A percentile compares a stretch with the other conserved stretches of the same genome.
These are phyloP conservation scores for Dictyostelium intermedium DNA, from an alignment of 78 protist species.

Conservation along the genomic window DNA sequence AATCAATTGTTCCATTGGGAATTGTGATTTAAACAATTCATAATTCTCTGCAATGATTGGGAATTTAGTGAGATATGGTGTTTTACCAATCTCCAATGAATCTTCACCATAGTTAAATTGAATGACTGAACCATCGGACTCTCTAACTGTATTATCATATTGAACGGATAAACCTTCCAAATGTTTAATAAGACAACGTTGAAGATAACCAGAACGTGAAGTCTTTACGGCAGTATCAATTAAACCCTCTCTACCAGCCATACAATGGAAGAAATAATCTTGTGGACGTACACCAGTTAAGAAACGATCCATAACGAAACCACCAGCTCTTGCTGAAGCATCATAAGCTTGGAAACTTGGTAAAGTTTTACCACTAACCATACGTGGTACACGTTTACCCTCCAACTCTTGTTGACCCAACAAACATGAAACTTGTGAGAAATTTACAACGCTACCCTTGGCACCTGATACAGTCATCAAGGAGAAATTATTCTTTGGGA, in stretches of 20 bases:
- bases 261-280: conserved; percentile 99
- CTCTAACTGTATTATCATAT: conserved; percentile 95
- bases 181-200: conserved; percentile 98
- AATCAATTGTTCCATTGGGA: conserved; percentile 7
- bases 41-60: conserved; percentile 82
- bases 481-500: conserved; percentile 97
- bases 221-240: conserved; percentile 99
- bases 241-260: conserved; percentile 99
- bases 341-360: conserved; percentile 92
- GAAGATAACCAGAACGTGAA: conserved; percentile 97
- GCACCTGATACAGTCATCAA: conserved; percentile 98
- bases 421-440: conserved; percentile 96
- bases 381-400: conserved; percentile 98
- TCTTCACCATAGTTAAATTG: conserved; percentile 99
- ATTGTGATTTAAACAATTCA: conserved; percentile 32
- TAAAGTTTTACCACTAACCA: conserved; percentile 96
- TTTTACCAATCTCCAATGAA: conserved; percentile 88
- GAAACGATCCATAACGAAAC: conserved; percentile 96
- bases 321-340: conserved; percentile 93
- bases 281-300: conserved; percentile 98
- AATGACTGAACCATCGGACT: conserved; percentile 93
- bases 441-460: conserved; percentile 98
- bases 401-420: conserved; percentile 98
- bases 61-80: conserved; percentile 72
- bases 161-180: conserved; percentile 93